Percentiles rank a stretch among this genome's conserved stretches.
Conservation (phyloP, 345 rosid species). For the Mercurialis annua region DNA sequence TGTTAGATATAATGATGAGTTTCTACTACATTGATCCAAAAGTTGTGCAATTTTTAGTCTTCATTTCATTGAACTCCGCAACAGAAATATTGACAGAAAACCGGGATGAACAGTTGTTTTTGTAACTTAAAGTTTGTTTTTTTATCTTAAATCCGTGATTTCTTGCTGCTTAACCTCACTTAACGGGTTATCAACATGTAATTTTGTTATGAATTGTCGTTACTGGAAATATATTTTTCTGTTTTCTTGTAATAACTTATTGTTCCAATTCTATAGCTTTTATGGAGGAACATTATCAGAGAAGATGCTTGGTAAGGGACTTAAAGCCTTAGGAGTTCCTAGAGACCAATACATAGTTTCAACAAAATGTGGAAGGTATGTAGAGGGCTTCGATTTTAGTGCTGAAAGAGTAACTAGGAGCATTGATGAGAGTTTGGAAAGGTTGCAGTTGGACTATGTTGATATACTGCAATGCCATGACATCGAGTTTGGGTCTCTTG, state of each 20-base stretch:
- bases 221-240: background rate
- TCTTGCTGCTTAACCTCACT: background rate
- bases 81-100: background rate
- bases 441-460: slow-evolving; percentile 87
- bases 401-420: slow-evolving; percentile 85
- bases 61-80: background rate
- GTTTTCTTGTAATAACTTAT: background rate
- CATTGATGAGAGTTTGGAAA: slow-evolving; percentile 77
- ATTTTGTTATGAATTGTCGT: background rate
- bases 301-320: slow-evolving; percentile 84
- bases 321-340: slow-evolving; percentile 69
- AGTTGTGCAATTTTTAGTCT: too few species aligned
- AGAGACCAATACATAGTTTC: slow-evolving; percentile 77
- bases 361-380: slow-evolving; percentile 80
- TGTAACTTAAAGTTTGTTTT: background rate
- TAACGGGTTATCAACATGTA: background rate
- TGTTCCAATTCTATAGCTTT: slow-evolving; percentile 37
- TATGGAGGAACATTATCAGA: slow-evolving; percentile 90
- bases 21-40: background rate
- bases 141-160: background rate
- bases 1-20: background rate
- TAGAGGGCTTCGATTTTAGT: slow-evolving; percentile 84
- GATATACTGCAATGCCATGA: slow-evolving; percentile 93
- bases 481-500: slow-evolving; percentile 84
- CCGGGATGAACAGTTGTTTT: background rate